A percentile compares a stretch with the other conserved stretches of the same genome.
phyloP scores from a whole-genome alignment of 495 filamentous ascomycete genomes.

The Daldinia concentrica region DNA sequence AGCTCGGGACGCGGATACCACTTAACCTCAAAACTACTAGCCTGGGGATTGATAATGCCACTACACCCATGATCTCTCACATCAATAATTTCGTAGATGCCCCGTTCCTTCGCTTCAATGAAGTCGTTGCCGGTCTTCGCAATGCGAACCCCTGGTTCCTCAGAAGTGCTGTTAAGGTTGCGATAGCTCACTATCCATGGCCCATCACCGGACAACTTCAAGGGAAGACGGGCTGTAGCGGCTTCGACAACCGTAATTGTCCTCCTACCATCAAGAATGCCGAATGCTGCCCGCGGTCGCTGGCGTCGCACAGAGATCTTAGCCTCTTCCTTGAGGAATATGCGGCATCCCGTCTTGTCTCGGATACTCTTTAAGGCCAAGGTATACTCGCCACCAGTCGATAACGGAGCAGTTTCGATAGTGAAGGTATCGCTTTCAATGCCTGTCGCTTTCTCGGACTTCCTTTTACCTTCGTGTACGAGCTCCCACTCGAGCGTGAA shows the following conservation, averaged over 20 bases:
- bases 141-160: conserved; percentile 57
- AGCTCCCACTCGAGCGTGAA: conserved; percentile 94
- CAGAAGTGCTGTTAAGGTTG: conserved; percentile 64
- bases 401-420: conserved; percentile 77
- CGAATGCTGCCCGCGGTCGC: conserved; percentile 84
- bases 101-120: conserved; percentile 69
- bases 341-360: conserved; percentile 86
- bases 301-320: conserved; percentile 88
- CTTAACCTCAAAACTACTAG: conserved; percentile 77
- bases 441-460: conserved; percentile 68
- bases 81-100: conserved; percentile 79
- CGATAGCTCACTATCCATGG: conserved; percentile 84
- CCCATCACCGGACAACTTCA: conserved; percentile 81
- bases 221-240: conserved; percentile 73
- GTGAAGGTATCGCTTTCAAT: conserved; percentile 68
- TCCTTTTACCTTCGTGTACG: conserved; percentile 86
- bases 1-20: conserved; percentile 86
- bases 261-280: conserved; percentile 78
- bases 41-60: conserved; percentile 75
- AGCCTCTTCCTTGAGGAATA: conserved; percentile 78
- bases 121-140: conserved; percentile 73
- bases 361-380: conserved; percentile 83
- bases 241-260: conserved; percentile 78
- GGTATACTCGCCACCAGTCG: conserved; percentile 86
- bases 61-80: conserved; percentile 81